A percentile compares a stretch with the other conserved stretches of the same genome.
phyloP scores from a whole-genome alignment of 2,329 filamentous ascomycete genomes.

The Diaporthe sp. region DNA sequence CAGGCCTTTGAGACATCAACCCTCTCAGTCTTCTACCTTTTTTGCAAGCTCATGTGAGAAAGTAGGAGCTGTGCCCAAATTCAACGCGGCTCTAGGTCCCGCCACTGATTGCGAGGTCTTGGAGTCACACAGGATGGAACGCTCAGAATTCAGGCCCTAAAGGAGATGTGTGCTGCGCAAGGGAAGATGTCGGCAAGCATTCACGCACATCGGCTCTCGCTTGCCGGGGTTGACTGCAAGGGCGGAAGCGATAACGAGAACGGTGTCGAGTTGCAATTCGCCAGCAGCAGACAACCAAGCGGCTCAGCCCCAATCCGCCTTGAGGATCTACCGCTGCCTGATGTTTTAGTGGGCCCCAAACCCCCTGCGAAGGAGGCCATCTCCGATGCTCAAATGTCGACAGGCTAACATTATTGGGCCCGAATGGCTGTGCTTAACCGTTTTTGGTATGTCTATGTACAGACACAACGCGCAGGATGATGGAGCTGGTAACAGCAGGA shows the following conservation, averaged over 20 bases:
- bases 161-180: background rate
- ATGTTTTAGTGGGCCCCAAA: background rate
- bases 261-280: background rate
- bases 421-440: background rate
- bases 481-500: background rate
- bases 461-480: background rate
- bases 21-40: background rate
- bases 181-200: background rate
- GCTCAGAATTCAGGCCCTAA: too few species aligned
- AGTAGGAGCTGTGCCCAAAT: background rate
- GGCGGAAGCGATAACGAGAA: constrained; percentile 31
- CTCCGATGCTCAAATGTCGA: background rate
- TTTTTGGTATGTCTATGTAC: background rate
- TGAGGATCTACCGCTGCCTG: background rate
- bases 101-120: background rate
- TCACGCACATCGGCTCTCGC: background rate
- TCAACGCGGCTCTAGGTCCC: background rate
- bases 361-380: background rate
- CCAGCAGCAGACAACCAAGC: background rate
- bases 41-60: background rate
- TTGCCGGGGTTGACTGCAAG: background rate
- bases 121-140: background rate
- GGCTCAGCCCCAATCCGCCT: background rate
- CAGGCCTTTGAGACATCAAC: background rate
- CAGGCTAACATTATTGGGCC: background rate